phyloP scores from a whole-genome alignment of 2,329 filamentous ascomycete species.

The Apiospora kogelbergensis region DNA sequence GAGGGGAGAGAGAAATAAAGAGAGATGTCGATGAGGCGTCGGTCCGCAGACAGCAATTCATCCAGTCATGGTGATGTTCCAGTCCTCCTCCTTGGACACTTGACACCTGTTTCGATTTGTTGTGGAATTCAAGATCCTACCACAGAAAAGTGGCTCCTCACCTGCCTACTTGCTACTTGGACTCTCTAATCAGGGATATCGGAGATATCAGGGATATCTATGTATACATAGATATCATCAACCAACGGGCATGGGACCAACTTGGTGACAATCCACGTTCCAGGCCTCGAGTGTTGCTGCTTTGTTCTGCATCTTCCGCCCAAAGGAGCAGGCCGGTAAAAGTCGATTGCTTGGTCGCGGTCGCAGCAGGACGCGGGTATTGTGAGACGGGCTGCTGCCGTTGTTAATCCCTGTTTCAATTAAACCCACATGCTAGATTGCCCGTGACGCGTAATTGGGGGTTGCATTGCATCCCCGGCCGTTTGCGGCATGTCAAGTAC shows the following conservation, averaged over 20 bases:
- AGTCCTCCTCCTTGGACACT: not conserved
- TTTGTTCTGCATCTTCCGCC: not conserved
- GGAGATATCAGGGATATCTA: not conserved
- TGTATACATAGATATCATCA: not conserved
- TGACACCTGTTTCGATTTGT: not conserved
- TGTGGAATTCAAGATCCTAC: not conserved
- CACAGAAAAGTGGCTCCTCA: not conserved
- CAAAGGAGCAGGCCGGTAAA: not conserved
- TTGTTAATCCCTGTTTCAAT: slow-evolving; percentile 1
- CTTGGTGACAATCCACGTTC: no score
- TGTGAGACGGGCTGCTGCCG: not conserved
- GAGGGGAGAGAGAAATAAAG: no score
- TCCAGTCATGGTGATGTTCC: not conserved
- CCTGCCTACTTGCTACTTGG: not conserved
- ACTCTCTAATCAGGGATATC: not conserved
- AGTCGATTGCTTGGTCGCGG: not conserved
- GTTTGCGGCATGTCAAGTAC: not conserved
- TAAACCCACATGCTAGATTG: slow-evolving; percentile 3
- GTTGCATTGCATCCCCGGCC: not conserved
- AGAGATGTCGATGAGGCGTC: no score
- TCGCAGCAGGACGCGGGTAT: no score
- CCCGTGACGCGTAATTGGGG: slow-evolving; percentile 1
- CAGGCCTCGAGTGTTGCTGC: not conserved
- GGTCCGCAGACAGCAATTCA: not conserved
- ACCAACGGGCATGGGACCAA: not conserved